Evolutionary conservation across 805 yeast genomes (phyloP).

Genomic region (Lipomyces yamadae): DNA sequence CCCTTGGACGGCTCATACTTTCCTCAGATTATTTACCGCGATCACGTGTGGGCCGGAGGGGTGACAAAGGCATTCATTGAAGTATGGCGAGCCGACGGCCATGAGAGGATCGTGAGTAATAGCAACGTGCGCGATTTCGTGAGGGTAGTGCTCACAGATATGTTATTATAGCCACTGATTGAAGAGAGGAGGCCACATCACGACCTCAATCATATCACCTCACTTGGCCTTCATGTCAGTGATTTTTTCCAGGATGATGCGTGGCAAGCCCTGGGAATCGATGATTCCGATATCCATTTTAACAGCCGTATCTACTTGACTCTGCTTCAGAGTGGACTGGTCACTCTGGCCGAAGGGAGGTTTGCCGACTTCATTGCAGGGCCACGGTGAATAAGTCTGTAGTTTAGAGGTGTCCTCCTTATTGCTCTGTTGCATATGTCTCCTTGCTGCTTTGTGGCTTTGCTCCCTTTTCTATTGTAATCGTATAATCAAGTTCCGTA

Average conservation of each 20-base stretch:
- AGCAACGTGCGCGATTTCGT: not conserved
- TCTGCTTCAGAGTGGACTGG: no score
- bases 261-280: not conserved
- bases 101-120: not conserved
- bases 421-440: no score
- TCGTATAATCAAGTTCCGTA: no score
- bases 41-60: not conserved
- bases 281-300: no score
- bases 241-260: not conserved
- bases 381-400: no score
- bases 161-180: slow-evolving; percentile 1
- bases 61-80: not conserved
- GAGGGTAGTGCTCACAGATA: not conserved
- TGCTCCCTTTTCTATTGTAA: no score
- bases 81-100: not conserved
- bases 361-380: no score
- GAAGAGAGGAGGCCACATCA: not conserved
- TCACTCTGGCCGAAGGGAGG: no score
- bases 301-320: no score
- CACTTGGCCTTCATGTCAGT: not conserved
- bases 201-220: not conserved
- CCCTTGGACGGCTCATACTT: not conserved
- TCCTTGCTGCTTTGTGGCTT: no score
- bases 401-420: no score
- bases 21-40: not conserved